Conservation (phyloP, 192 early-diverging fungal species). For the Backusella westeae region DNA sequence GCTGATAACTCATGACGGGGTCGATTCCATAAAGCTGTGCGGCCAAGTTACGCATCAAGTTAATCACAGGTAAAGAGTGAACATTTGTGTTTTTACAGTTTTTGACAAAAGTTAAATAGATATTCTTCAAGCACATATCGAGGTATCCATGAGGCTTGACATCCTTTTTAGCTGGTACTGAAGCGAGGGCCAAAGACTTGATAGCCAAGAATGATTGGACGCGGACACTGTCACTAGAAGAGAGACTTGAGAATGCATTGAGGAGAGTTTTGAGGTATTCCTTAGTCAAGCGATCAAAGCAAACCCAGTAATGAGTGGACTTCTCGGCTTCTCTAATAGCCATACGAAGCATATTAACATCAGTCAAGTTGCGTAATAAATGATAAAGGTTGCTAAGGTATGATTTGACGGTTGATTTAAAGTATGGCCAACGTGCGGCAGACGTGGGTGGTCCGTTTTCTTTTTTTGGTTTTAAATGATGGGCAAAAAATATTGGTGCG, state of each 20-base stretch:
- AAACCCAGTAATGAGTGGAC: slow-evolving; percentile 71
- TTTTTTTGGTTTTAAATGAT: slow-evolving; percentile 51
- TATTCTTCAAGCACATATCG: slow-evolving; percentile 73
- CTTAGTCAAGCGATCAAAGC: slow-evolving; percentile 78
- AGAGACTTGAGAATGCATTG: slow-evolving; percentile 48
- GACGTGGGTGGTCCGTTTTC: slow-evolving; percentile 34
- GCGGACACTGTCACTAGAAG: slow-evolving; percentile 66
- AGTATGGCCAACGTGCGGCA: slow-evolving; percentile 64
- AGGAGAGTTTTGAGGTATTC: slow-evolving; percentile 75
- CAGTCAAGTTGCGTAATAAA: slow-evolving; percentile 81
- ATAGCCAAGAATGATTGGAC: slow-evolving; percentile 85
- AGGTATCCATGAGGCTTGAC: slow-evolving; percentile 43
- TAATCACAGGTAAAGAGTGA: slow-evolving; percentile 79
- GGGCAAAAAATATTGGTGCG: slow-evolving; percentile 65
- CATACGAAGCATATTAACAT: slow-evolving; percentile 80
- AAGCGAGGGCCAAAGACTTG: slow-evolving; percentile 61
- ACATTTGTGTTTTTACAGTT: slow-evolving; percentile 73
- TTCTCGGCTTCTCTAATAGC: slow-evolving; percentile 81
- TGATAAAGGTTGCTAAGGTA: slow-evolving; percentile 73
- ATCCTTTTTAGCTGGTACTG: slow-evolving; percentile 20
- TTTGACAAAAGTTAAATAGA: slow-evolving; percentile 81
- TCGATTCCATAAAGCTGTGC: slow-evolving; percentile 86
- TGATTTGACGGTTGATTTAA: slow-evolving; percentile 80
- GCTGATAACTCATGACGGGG: slow-evolving; percentile 82
- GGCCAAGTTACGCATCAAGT: slow-evolving; percentile 91